A percentile compares a stretch with the other conserved stretches of the same genome.
phyloP scores from a whole-genome alignment of 2,329 filamentous ascomycete genomes.

The Myriosclerotinia curreyana region DNA sequence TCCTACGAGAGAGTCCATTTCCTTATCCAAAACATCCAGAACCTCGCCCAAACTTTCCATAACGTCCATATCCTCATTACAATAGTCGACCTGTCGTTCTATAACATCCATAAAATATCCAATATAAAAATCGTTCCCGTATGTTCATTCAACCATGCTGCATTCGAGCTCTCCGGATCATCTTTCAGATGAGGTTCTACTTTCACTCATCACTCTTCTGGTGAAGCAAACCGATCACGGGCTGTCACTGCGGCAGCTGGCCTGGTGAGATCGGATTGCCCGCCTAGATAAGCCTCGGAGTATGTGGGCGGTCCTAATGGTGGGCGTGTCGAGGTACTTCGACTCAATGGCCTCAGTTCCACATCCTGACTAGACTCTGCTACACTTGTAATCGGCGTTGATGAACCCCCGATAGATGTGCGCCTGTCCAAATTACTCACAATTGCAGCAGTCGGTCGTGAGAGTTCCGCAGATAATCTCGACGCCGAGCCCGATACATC shows the following conservation, averaged over 20 bases:
- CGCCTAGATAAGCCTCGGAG: conserved; percentile 26
- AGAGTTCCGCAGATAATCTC: conserved; percentile 13
- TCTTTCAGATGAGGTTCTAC: background rate
- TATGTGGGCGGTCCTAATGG: conserved; percentile 31
- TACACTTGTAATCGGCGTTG: conserved; percentile 10
- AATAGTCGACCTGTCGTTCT: background rate
- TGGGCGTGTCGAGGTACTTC: conserved; percentile 1
- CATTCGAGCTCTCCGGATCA: background rate
- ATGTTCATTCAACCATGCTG: background rate
- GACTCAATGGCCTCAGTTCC: conserved; percentile 26
- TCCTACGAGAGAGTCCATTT: background rate
- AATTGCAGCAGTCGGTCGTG: background rate
- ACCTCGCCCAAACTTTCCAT: background rate
- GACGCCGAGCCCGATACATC: conserved; percentile 4
- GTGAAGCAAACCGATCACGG: conserved; percentile 21
- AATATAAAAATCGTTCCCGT: background rate
- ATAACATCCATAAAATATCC: background rate
- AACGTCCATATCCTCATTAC: conserved; percentile 4
- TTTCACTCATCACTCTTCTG: conserved; percentile 24
- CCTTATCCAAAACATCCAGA: background rate
- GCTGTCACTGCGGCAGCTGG: conserved; percentile 27
- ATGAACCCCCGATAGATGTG: background rate
- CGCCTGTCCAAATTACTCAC: background rate
- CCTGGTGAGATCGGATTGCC: conserved; percentile 21
- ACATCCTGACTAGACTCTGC: conserved; percentile 17